Evolutionary conservation across 192 early-diverging fungal species (phyloP), one percentile per base, ranked within the genome.

Genomic region (Coemansia sp.): DNA sequence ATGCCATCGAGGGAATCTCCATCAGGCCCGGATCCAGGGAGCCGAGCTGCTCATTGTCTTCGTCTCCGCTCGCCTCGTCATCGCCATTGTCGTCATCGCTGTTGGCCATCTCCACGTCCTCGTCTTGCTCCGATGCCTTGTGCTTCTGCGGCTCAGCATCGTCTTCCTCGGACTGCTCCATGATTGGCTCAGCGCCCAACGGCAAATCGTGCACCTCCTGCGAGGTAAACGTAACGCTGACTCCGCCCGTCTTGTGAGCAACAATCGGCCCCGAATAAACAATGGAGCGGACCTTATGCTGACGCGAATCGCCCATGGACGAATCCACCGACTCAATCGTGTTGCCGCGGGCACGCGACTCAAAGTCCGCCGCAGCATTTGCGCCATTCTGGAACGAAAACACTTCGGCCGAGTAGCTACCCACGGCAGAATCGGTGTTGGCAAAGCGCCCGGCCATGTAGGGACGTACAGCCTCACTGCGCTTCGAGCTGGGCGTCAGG

Each of bases 191-290:
- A 6, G 59, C 50, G 20, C 51, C 56, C 6, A 76, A 16, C 7
- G 66, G 62, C 54, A 69, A 21, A 8, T 76, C 67, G 17, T 65
- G 62, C 30, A 76, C 66, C n/a, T 69, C 63, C 54, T 76, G 50
- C 0, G 62, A 66, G 8, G 66, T 76, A 26, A 76, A 76, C 2
- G 73, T 76, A 11, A 76, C 73, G 37, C 73, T 76, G 50, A 66
- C 62, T 1, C 73, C 73, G 30, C 73, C 73, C 0, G 73, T 65
- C 8, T 62, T 39, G 34, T 70, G 66, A 6, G 62, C 45, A 1
- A 76, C 63, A 38, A 76, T 66, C 1, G 66, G 66, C 0, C 73
- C 73, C 20, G 66, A 69, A 38, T 76, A 76, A 6, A 76, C 67
- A 3, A 64, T 63, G 8, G 73, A 70, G 12, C 73, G 66, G 20